Conservation (phyloP, 139 green algal species). For the Volvox africanus region DNA sequence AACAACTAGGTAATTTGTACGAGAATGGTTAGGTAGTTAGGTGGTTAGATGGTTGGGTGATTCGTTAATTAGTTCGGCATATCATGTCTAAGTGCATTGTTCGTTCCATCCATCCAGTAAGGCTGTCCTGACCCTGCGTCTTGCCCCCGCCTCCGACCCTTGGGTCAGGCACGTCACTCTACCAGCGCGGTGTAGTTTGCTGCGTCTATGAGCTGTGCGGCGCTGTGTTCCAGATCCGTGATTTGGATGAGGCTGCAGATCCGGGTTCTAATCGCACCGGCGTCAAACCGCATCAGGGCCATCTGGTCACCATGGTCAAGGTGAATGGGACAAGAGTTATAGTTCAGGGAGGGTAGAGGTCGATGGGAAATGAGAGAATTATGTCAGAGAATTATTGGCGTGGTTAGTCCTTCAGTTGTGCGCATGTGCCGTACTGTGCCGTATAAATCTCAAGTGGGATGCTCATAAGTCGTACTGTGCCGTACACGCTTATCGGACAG, state of each 20-base stretch:
- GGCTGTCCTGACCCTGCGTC: too few species aligned
- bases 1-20: not conserved
- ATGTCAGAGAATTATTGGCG: too few species aligned
- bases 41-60: too few species aligned
- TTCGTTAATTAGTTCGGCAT: too few species aligned
- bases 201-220: conserved; percentile 44
- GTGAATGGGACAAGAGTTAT: conserved; percentile 4
- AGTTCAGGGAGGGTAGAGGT: not conserved
- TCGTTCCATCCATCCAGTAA: too few species aligned
- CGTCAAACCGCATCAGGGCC: conserved; percentile 68
- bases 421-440: not conserved
- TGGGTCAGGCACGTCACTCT: not conserved
- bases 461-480: not conserved
- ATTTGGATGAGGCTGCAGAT: conserved; percentile 54
- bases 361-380: too few species aligned
- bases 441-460: too few species aligned
- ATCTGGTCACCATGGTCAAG: conserved; percentile 86
- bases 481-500: too few species aligned
- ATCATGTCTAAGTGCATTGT: too few species aligned
- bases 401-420: too few species aligned
- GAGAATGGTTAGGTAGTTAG: too few species aligned
- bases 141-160: not conserved
- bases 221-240: conserved; percentile 33
- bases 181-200: not conserved
- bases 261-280: conserved; percentile 19